Evolutionary conservation across 345 rosid species (phyloP).

Genomic region (Aquilaria sinensis): DNA sequence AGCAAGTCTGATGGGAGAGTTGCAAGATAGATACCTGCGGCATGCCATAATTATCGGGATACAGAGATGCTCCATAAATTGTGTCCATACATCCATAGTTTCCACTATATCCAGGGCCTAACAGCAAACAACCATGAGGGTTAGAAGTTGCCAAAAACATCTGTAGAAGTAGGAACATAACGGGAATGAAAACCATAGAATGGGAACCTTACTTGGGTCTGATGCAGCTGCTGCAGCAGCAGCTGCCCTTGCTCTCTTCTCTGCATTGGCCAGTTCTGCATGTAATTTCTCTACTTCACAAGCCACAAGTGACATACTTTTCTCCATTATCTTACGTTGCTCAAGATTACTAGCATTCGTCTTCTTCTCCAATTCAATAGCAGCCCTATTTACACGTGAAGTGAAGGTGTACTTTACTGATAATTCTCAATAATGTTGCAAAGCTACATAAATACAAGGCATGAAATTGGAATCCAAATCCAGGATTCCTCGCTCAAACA

Average conservation of each 20-base stretch:
- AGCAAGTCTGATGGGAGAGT: too few species aligned
- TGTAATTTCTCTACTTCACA: slow-evolving; percentile 47
- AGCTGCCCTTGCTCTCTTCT: slow-evolving; percentile 41
- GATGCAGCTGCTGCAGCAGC: slow-evolving; percentile 23
- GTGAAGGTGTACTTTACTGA: too few species aligned
- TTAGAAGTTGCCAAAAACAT: slow-evolving; percentile 4
- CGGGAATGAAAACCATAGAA: neutral
- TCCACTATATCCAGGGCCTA: slow-evolving; percentile 37
- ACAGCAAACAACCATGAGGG: slow-evolving; percentile 3
- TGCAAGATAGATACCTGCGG: slow-evolving; percentile 36
- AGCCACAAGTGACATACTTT: slow-evolving; percentile 35
- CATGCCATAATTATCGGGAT: slow-evolving; percentile 30
- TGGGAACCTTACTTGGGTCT: slow-evolving; percentile 36
- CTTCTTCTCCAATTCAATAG: slow-evolving; percentile 74
- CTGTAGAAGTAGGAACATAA: slow-evolving; percentile 1
- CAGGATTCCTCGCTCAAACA: too few species aligned
- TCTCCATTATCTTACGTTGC: slow-evolving; percentile 57
- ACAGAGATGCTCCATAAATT: slow-evolving; percentile 27
- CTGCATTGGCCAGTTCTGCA: slow-evolving; percentile 37
- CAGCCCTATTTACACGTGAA: slow-evolving; percentile 38
- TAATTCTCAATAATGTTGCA: too few species aligned
- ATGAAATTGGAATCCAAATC: too few species aligned
- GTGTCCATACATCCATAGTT: slow-evolving; percentile 37
- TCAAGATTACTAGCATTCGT: slow-evolving; percentile 53
- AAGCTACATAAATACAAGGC: too few species aligned